A percentile compares a stretch with the other conserved stretches of the same genome.
Conservation (phyloP, 345 rosid species). For the Populus pruinosa region DNA sequence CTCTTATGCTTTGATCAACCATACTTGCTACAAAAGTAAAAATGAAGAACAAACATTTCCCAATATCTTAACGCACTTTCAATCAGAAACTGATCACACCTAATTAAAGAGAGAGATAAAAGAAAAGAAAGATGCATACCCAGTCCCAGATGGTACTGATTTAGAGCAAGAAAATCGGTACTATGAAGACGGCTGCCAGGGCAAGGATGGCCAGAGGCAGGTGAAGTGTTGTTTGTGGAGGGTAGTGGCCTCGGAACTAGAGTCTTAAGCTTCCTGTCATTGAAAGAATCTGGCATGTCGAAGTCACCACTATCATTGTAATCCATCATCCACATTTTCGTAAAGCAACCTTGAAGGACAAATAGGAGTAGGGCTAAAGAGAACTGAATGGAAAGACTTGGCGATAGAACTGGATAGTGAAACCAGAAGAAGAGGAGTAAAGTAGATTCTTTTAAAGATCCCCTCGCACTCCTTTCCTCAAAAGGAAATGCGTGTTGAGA, state of each 20-base stretch:
- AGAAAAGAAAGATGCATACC: slow-evolving; percentile 28
- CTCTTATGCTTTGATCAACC: slow-evolving; percentile 67
- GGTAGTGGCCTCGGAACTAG: slow-evolving; percentile 68
- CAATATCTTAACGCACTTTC: not conserved
- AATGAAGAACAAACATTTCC: not conserved
- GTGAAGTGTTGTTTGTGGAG: slow-evolving; percentile 31
- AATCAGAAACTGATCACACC: too few relatives aligned
- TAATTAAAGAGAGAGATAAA: not conserved
- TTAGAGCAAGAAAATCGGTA: slow-evolving; percentile 49
- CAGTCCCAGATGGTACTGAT: slow-evolving; percentile 45
- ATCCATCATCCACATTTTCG: slow-evolving; percentile 89
- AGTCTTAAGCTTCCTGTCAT: slow-evolving; percentile 70
- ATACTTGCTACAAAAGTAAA: slow-evolving; percentile 20
- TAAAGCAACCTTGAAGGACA: not conserved
- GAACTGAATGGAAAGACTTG: not conserved
- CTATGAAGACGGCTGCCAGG: slow-evolving; percentile 34
- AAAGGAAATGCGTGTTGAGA: slow-evolving; percentile 12
- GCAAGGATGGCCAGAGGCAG: slow-evolving; percentile 22
- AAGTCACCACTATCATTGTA: slow-evolving; percentile 65
- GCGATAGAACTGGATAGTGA: not conserved
- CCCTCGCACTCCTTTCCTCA: not conserved
- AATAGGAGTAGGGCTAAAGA: not conserved
- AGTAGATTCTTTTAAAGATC: not conserved
- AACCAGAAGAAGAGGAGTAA: not conserved
- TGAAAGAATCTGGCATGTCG: slow-evolving; percentile 55